These are phyloP conservation scores for Corrigiola litoralis DNA, from an alignment of 179 eudicot species.

Conservation along the genomic window DNA sequence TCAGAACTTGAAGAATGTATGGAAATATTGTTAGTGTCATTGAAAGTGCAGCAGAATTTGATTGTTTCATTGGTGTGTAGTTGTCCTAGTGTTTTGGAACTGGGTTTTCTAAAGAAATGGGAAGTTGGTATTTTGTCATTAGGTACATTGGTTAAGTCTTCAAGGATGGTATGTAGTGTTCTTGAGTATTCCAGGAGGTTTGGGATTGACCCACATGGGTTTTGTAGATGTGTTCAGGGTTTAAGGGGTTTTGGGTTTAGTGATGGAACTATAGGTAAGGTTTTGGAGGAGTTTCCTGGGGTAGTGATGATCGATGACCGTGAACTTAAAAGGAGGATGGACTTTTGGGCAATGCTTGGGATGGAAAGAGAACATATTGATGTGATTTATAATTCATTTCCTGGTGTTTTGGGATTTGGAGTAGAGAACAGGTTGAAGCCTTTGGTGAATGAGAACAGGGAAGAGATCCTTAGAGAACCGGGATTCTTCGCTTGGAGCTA, in stretches of 20 bases:
- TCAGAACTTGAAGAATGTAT: constrained; percentile 50
- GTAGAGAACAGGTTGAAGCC: constrained; percentile 61
- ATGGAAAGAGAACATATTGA: constrained; percentile 33
- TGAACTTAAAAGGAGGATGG: constrained; percentile 35
- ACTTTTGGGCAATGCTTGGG: constrained; percentile 44
- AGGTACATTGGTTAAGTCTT: constrained; percentile 19
- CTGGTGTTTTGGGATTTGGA: constrained; percentile 45
- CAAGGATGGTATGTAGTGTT: constrained; percentile 35
- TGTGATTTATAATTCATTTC: constrained; percentile 34
- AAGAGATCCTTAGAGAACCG: constrained; percentile 61
- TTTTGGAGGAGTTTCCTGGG: constrained; percentile 59
- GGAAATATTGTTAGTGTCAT: constrained; percentile 37
- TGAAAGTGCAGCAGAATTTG: constrained; percentile 45
- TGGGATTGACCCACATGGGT: constrained; percentile 38
- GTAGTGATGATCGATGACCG: constrained; percentile 44
- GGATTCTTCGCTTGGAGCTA: constrained; percentile 56
- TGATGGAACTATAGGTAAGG: constrained; percentile 45
- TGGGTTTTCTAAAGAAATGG: constrained; percentile 68
- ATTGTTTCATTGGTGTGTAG: constrained; percentile 41
- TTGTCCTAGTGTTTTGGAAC: constrained; percentile 60
- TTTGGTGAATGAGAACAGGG: constrained; percentile 63
- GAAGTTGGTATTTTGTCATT: constrained; percentile 31
- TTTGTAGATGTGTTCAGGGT: constrained; percentile 36
- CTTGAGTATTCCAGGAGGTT: constrained; percentile 54
- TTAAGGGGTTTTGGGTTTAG: constrained; percentile 64